Conservation (phyloP, 2,329 filamentous ascomycete species). For the Hysterium pulicare region DNA sequence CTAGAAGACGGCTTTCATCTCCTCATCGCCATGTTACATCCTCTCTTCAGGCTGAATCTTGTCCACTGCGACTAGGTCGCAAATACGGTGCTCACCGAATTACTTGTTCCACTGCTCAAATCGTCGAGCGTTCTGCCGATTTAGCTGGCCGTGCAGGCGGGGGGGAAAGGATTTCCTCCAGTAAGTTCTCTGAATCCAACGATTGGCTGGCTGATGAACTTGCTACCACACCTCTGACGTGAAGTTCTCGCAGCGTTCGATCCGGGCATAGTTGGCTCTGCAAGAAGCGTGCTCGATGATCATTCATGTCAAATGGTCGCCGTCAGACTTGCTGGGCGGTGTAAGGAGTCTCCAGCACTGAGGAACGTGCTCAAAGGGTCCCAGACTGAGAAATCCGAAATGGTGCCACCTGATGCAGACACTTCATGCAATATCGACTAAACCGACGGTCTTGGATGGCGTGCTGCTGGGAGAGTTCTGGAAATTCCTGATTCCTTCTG, state of each 20-base stretch:
- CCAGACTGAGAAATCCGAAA: too few relatives aligned
- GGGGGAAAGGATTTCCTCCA: background rate
- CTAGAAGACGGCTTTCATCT: too few relatives aligned
- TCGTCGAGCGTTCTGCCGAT: constrained; percentile 8
- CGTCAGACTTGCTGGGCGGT: too few relatives aligned
- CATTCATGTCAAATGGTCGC: too few relatives aligned
- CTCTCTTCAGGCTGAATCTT: constrained; percentile 12
- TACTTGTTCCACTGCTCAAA: background rate
- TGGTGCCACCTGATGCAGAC: too few relatives aligned
- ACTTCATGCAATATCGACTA: background rate
- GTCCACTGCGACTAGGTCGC: constrained; percentile 1
- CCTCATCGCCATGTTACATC: too few relatives aligned
- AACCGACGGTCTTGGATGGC: constrained; percentile 7
- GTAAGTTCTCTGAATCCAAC: background rate
- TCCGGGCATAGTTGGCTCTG: too few relatives aligned
- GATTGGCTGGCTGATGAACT: constrained; percentile 14
- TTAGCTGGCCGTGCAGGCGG: constrained; percentile 6
- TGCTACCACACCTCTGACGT: constrained; percentile 3
- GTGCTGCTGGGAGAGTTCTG: constrained; percentile 6
- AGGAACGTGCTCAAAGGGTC: too few relatives aligned
- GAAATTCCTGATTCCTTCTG: constrained; percentile 2
- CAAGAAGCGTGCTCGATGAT: too few relatives aligned
- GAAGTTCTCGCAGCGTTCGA: background rate
- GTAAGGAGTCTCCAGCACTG: too few relatives aligned
- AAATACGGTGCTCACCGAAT: constrained; percentile 1